Evolutionary conservation across 495 filamentous ascomycete genomes (phyloP).

Genomic region (Achaetomiella virescens): DNA sequence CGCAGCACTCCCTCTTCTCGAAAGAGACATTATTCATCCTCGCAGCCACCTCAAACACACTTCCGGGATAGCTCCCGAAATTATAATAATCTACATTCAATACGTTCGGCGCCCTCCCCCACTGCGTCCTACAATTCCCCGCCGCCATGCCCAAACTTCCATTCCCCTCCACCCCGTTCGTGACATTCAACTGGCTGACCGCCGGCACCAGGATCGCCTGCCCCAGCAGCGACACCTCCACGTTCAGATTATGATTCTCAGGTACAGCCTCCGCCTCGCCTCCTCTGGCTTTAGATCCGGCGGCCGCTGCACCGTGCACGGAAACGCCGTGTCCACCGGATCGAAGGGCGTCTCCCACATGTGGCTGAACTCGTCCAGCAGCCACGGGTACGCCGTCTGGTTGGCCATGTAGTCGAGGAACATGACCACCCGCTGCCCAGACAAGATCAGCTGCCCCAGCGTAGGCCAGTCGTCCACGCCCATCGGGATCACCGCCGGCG

Average conservation of each 20-base stretch:
- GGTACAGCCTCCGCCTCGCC: slow-evolving; percentile 62
- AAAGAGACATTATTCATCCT: slow-evolving; percentile 80
- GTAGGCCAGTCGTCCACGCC: slow-evolving; percentile 76
- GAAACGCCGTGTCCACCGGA: slow-evolving; percentile 55
- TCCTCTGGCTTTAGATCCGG: slow-evolving; percentile 50
- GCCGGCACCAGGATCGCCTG: slow-evolving; percentile 68
- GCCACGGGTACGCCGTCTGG: slow-evolving; percentile 66
- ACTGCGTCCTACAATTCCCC: slow-evolving; percentile 58
- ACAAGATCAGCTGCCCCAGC: slow-evolving; percentile 68
- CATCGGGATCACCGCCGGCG: slow-evolving; percentile 63
- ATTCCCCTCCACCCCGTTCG: slow-evolving; percentile 58
- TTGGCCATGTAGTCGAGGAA: slow-evolving; percentile 77
- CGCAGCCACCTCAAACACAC: slow-evolving; percentile 87
- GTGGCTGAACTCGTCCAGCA: slow-evolving; percentile 67
- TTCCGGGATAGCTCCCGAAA: slow-evolving; percentile 58
- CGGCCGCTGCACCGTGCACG: slow-evolving; percentile 64
- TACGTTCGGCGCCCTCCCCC: slow-evolving; percentile 74
- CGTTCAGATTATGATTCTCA: slow-evolving; percentile 90
- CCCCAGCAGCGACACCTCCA: slow-evolving; percentile 58
- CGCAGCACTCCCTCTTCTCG: slow-evolving; percentile 65
- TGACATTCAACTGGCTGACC: slow-evolving; percentile 55
- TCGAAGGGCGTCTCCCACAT: slow-evolving; percentile 77
- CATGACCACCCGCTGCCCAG: slow-evolving; percentile 46
- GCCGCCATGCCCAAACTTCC: slow-evolving; percentile 70
- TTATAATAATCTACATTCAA: slow-evolving; percentile 90